Evolutionary conservation across 164 flowering plant species (phyloP), one percentile per base, ranked within the genome.

Genomic region (Akebia trifoliata): DNA sequence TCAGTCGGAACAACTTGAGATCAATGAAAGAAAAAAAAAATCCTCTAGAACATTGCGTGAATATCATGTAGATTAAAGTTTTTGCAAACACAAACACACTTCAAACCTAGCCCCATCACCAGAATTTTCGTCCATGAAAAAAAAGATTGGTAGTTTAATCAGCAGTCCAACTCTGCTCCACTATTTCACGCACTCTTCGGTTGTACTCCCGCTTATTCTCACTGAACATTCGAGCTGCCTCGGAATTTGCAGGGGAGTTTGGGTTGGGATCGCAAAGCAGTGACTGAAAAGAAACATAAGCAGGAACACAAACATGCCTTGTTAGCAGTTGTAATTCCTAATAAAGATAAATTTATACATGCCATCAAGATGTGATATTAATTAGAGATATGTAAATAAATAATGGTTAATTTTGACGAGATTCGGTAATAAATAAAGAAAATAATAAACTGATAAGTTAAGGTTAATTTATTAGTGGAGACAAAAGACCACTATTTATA

Each of bases 91-190:
- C 26, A 26, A 17, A 31, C 8, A 42, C 43, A 26, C 12, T 47
- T n/a, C 22, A 20, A 45, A 28, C 47, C 43, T 14, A 21, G 34
- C 29, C 36, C 29, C 0, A 8, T 14, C 36, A 7, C 0, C 12
- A 2, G 3, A 12, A 12, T 31, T 21, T 6, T 55, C n/a, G 22
- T 55, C 6, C 30, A 14, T 21, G n/a, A 36, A 22, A 46, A 34
- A 31, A 25, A 47, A 30, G 31, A 20, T 22, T 42, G 45, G 25
- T 0, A 6, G 9, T 34, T 47, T 18, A 88, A 54, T 86, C 90
- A 0, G 87, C 90, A 25, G 85, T 86, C 93, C 90, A 86, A 76
- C 96, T 88, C 84, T 89, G 94, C 77, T 89, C 91, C 48, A 89
- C 94, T 54, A 86, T 77, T 57, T 81, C 93, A 21, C 82, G 72